These are phyloP conservation scores for Ogataea zsoltii DNA, from an alignment of 805 yeast genomes.

Conservation along the genomic window DNA sequence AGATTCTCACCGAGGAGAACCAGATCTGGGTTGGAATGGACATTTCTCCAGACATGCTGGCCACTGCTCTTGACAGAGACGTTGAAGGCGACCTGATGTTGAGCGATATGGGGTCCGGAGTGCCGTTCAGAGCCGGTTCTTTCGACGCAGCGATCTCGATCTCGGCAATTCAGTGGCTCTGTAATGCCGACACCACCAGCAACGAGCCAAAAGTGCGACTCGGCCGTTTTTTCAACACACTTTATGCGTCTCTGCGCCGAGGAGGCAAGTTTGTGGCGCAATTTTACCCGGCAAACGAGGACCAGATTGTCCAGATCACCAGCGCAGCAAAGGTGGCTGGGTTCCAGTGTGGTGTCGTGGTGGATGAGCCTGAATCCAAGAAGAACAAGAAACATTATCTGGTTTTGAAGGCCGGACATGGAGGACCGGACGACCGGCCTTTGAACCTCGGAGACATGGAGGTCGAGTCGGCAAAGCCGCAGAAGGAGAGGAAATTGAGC, in stretches of 20 bases:
- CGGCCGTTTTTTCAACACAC: constrained; percentile 79
- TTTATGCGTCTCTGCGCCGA: constrained; percentile 81
- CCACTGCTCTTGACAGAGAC: constrained; percentile 88
- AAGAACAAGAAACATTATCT: constrained; percentile 88
- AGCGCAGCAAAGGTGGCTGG: constrained; percentile 91
- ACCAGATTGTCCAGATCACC: constrained; percentile 74
- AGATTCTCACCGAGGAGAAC: constrained; percentile 89
- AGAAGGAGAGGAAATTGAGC: constrained; percentile 40
- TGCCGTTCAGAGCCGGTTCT: constrained; percentile 94
- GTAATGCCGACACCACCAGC: constrained; percentile 85
- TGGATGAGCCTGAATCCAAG: constrained; percentile 92
- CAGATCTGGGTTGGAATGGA: constrained; percentile 97
- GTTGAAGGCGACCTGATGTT: constrained; percentile 91
- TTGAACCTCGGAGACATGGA: constrained; percentile 79
- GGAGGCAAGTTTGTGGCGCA: constrained; percentile 99
- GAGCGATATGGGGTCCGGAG: constrained; percentile 90
- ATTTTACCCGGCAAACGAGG: constrained; percentile 90
- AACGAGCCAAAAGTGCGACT: constrained; percentile 85
- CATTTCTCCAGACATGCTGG: constrained; percentile 93
- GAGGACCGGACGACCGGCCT: constrained; percentile 72
- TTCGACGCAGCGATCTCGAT: constrained; percentile 96
- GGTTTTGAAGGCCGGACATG: constrained; percentile 82
- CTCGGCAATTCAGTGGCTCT: constrained; percentile 96
- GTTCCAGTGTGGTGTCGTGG: constrained; percentile 91
- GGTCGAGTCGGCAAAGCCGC: constrained; percentile 62